A percentile compares a stretch with the other conserved stretches of the same genome.
phyloP scores from a whole-genome alignment of 352 stramenopile species.

The Globisporangium okanoganense region DNA sequence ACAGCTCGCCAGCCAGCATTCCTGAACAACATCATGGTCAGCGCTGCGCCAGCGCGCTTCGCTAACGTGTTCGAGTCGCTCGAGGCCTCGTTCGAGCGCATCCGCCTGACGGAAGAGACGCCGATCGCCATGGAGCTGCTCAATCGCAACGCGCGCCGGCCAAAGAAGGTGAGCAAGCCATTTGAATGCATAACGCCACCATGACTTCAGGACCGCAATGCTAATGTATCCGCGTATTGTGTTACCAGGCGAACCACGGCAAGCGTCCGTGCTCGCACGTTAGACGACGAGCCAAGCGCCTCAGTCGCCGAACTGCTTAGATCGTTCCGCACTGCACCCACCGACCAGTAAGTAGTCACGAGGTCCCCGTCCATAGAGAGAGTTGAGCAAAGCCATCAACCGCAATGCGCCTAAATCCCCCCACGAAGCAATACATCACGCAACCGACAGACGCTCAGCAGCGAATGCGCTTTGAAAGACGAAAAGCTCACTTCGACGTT shows the following conservation, averaged over 20 bases:
- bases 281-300: slow-evolving; percentile 72
- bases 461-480: neutral
- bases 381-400: neutral
- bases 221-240: slow-evolving; percentile 4
- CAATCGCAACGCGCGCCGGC: slow-evolving; percentile 76
- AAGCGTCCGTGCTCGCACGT: slow-evolving; percentile 84
- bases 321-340: neutral
- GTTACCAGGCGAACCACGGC: slow-evolving; percentile 73
- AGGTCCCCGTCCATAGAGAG: slow-evolving; percentile 7
- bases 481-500: neutral
- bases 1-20: slow-evolving; percentile 14
- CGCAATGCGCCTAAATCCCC: slow-evolving; percentile 1
- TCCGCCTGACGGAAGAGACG: slow-evolving; percentile 50
- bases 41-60: slow-evolving; percentile 4
- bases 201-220: neutral
- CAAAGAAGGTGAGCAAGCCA: slow-evolving; percentile 57
- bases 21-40: neutral
- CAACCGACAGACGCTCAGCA: neutral
- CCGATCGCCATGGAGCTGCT: slow-evolving; percentile 69
- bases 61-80: slow-evolving; percentile 17
- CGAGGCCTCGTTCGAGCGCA: slow-evolving; percentile 26
- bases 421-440: neutral
- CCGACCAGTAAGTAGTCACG: neutral
- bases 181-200: neutral
- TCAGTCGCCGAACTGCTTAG: slow-evolving; percentile 50